phyloP scores from a whole-genome alignment of 176 grass and related monocot species.

The Dactylis glomerata region DNA sequence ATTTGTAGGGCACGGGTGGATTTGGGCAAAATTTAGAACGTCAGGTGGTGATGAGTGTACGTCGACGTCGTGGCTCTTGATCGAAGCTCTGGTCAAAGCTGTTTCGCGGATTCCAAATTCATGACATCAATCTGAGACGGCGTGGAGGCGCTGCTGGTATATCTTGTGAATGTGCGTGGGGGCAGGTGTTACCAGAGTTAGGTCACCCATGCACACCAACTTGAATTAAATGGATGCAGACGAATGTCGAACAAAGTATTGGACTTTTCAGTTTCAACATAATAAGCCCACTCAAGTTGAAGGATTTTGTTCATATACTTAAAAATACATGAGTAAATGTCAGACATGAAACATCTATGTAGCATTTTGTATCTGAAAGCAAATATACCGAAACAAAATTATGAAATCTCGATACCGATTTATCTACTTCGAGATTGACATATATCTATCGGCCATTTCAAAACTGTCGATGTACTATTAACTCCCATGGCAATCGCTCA shows the following conservation, averaged over 20 bases:
- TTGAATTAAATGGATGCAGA: conserved; percentile 33
- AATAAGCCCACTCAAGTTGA: background rate
- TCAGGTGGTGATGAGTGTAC: conserved; percentile 9
- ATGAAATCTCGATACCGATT: background rate
- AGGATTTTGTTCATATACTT: background rate
- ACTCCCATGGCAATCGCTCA: background rate
- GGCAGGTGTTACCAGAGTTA: conserved; percentile 12
- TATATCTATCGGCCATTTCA: background rate
- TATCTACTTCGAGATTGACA: background rate
- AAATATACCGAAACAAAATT: background rate
- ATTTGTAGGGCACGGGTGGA: background rate
- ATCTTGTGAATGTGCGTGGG: conserved; percentile 5
- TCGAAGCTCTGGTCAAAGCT: background rate
- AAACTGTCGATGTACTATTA: too few species aligned
- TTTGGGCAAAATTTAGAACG: background rate
- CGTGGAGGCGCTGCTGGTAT: background rate
- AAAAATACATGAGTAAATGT: too few species aligned
- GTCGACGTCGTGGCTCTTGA: background rate
- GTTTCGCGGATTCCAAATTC: background rate
- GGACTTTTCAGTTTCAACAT: background rate
- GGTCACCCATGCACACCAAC: conserved; percentile 16
- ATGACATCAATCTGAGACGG: conserved; percentile 10
- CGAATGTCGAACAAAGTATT: background rate
- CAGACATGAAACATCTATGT: too few species aligned
- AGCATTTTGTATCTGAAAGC: too few species aligned